A percentile compares a stretch with the other conserved stretches of the same genome.
phyloP scores from a whole-genome alignment of 306 rosid species.

The Cucumis sativus region Cucumber_9930_V3 NC_026655.2:31728501-31729000 shows the following conservation, averaged over 20 bases:
- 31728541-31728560: neutral
- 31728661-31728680: constrained; percentile 91
- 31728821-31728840: no score
- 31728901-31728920: no score
- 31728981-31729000: no score
- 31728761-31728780: constrained; percentile 24
- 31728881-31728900: no score
- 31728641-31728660: constrained; percentile 90
- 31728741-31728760: constrained; percentile 97
- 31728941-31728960: no score
- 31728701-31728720: constrained; percentile 97
- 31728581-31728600: neutral
- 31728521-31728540: neutral
- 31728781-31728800: no score
- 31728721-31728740: constrained; percentile 99
- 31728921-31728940: no score
- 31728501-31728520: neutral
- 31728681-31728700: constrained; percentile 99
- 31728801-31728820: neutral
- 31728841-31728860: no score
- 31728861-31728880: no score
- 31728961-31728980: no score
- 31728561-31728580: neutral
- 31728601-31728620: neutral
- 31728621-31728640: constrained; percentile 2